Base-by-base conservation (phyloP, 805 yeast genomes). In the Hanseniaspora jakobsenii region DNA sequence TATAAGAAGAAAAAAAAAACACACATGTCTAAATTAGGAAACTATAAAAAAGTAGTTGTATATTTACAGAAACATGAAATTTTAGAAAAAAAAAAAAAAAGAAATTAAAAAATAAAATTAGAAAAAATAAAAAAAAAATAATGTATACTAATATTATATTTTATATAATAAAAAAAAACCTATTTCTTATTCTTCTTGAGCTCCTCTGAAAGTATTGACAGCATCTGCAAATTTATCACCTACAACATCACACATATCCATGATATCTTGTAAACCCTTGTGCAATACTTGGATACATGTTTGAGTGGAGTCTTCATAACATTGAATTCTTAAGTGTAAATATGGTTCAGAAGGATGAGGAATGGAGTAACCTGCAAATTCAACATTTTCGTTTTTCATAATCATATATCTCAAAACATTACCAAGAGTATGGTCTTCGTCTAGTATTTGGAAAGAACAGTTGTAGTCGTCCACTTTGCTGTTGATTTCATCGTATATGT, bases 341-440 rank as follows among this genome's bases (percentile, higher is more conserved):
- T 81, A 80, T 49, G 84, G 71, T 64, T 91, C 98, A 28, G 95
- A 83, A 16, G 98, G 98, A 64, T 91, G 98, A 9, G 98, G 98
- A 53, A 91, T 91, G 35, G 96, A 85, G 66, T 91, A 91, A 47
- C 98, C 98, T 59, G 97, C 89, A 62, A 91, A 91, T 59, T 91
- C 98, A 21, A 91, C 98, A 52, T 86, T 94, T 30, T 96, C 95
- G 58, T 91, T 91, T 66, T 89, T 87, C 94, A 91, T 86, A 54
- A 91, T 85, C 60, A 89, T 77, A 63, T 86, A 87, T 60, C 96
- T 77, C 43, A 91, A 72, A 5, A 97, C 81, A 57, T 91, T 91
- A 19, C 98, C 98, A 40, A 91, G 65, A 1, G 98, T 91, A 61
- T 91, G 98, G 64, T 91, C 98, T 63, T 91, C 98, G 53, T 86